A percentile compares a stretch with the other conserved stretches of the same genome.
phyloP scores from a whole-genome alignment of 352 stramenopile genomes.

The Globisporangium cederbergense region DNA sequence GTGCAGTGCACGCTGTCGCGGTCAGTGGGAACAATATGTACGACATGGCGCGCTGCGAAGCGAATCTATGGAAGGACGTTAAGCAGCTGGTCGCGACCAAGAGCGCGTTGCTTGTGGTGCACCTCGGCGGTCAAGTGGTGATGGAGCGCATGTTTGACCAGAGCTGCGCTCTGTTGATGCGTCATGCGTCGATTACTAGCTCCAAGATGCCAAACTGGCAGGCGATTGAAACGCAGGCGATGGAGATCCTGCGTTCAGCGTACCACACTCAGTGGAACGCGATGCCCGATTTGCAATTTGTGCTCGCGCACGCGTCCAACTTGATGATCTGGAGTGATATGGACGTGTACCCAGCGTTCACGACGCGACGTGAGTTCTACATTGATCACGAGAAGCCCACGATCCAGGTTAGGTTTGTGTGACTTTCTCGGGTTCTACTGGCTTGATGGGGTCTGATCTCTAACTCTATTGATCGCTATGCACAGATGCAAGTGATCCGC shows the following conservation, averaged over 20 bases:
- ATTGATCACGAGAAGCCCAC: conserved; percentile 65
- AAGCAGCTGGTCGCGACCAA: conserved; percentile 28
- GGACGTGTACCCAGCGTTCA: conserved; percentile 71
- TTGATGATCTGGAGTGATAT: conserved; percentile 81
- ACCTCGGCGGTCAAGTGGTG: conserved; percentile 67
- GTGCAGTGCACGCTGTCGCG: conserved; percentile 25
- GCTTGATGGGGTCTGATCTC: neutral
- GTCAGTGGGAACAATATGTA: conserved; percentile 56
- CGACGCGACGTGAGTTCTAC: conserved; percentile 41
- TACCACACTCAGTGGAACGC: conserved; percentile 76
- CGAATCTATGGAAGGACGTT: conserved; percentile 47
- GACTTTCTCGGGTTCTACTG: neutral
- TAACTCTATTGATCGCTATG: too few relatives aligned
- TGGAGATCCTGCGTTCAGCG: conserved; percentile 51
- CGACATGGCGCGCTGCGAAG: conserved; percentile 39
- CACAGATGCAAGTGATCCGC: conserved; percentile 71
- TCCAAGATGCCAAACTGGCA: conserved; percentile 28
- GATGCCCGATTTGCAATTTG: conserved; percentile 32
- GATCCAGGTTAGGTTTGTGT: conserved; percentile 25
- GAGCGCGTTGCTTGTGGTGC: conserved; percentile 41
- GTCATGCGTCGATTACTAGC: conserved; percentile 30
- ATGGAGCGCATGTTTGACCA: conserved; percentile 73
- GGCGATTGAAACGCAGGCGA: conserved; percentile 41
- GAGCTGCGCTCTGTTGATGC: conserved; percentile 52
- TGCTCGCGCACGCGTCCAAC: conserved; percentile 68